Evolutionary conservation across 768 basidiomycete species (phyloP), one percentile per base, ranked within the genome.

Genomic region (Rhizopogon rudus): DNA sequence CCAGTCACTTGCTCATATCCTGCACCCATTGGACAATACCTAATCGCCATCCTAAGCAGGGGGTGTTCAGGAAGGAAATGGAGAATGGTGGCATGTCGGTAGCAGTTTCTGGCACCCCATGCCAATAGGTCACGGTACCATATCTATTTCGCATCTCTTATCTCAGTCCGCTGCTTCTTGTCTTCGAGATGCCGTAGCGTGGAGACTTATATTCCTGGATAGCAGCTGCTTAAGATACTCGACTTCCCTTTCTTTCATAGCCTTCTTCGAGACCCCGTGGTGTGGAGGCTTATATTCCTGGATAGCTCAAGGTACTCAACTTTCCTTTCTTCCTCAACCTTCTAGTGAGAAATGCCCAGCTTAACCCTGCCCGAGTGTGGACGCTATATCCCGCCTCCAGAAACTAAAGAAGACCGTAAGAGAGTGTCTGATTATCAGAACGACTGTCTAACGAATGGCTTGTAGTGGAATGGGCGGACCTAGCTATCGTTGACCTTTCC

Each of bases 391-490:
- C 63, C 62, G 6, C 61, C 72, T 5, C 62, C 70, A 5, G 50
- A 44, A 14, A 74, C 73, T 0, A 59, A 59, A 52, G 67, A 70
- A 35, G 53, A 66, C 43, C 52, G 73, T 74, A 48, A 52, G 73
- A 63, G 43, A 22, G 31, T 4, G 2, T 33, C 5, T 17, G 16
- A 45, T 22, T 14, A 16, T 29, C 25, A 10, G 6, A 2, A 28
- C 13, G 6, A 5, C 9, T 39, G n/a, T 33, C 12, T 39, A 45
- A 44, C 16, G 5, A 35, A 9, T 29, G 10, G 12, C 35, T 6
- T 35, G 17, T 35, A 74, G 73, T 74, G 58, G 69, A 74, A 42
- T 74, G 64, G 62, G 73, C 69, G 0, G 63, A 74, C 40, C 64
- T 74, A 3, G 59, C 70, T 1, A 57, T 67, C 28, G 59, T 74